Evolutionary conservation across 805 yeast genomes (phyloP), one percentile per base, ranked within the genome.

Genomic region (Novakomyces olei): DNA sequence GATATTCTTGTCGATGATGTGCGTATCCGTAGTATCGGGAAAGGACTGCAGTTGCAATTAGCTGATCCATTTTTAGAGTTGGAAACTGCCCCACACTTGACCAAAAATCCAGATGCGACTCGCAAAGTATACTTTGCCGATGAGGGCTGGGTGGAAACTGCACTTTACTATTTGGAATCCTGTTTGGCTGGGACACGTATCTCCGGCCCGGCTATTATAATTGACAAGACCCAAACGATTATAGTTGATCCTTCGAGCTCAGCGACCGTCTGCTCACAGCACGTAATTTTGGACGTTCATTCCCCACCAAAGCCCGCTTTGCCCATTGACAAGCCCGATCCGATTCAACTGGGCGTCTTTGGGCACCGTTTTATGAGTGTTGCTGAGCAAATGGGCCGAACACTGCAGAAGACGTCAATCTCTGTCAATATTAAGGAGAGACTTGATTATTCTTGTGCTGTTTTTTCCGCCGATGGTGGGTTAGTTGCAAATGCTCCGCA

Each of bases 401-500:
- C 81, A 4, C 56, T 78, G 35, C 75, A 76, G 40, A 73, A 74
- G 51, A 78, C 85, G 0, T 63, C 85, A 1, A 79, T 78, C 6
- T 70, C 80, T 4, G 75, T 81, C 3, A 78, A 78, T 45, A 81
- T 78, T 26, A 78, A 78, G 46, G 92, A 78, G 46, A 57, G 92
- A 33, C 54, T 77, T 22, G 92, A 78, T 48, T 78, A 74, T 49
- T 73, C 83, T 19, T 78, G 91, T 57, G 92, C 92, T 2, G 51
- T 78, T 16, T 78, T 78, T 48, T 79, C 72, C 42, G 59, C 72
- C 1, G 60, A 63, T 5, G 91, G 91, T 12, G 73, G 72, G 19
- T 54, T 78, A 25, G 81, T 75, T 19, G 88, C 92, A 4, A 78
- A 77, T 54, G 91, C 92, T 0, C 92, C 92, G 1, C 83, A 75